Conservation (phyloP, 1,284 basidiomycete genomes). For the Stygiomarasmius scandens region DNA sequence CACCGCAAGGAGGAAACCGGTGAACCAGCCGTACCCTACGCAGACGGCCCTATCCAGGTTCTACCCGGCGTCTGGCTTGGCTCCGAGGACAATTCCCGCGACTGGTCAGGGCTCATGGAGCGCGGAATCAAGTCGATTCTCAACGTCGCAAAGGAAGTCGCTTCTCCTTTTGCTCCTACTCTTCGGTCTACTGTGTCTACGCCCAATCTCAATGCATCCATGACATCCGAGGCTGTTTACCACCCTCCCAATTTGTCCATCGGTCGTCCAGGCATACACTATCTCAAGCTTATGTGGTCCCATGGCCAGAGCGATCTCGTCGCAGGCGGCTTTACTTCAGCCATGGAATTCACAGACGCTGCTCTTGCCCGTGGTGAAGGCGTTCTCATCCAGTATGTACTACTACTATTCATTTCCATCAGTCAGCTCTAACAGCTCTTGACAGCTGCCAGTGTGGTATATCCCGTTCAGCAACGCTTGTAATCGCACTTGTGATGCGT, state of each 20-base stretch:
- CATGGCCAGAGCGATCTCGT: conserved; percentile 92
- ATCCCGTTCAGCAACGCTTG: conserved; percentile 90
- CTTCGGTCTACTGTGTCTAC: conserved; percentile 66
- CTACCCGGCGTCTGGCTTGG: conserved; percentile 92
- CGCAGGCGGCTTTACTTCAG: conserved; percentile 72
- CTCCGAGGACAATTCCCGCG: conserved; percentile 89
- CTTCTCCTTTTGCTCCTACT: conserved; percentile 67
- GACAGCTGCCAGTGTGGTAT: conserved; percentile 94
- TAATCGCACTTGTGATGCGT: conserved; percentile 95
- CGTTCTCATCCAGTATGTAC: conserved; percentile 84
- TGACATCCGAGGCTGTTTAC: conserved; percentile 49
- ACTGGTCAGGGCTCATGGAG: conserved; percentile 72
- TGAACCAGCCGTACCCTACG: conserved; percentile 70
- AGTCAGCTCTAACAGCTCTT: conserved; percentile 21
- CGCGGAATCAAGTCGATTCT: conserved; percentile 82
- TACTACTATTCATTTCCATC: conserved; percentile 18
- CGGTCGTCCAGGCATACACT: conserved; percentile 80
- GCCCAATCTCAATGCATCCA: conserved; percentile 57
- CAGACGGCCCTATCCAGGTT: conserved; percentile 86
- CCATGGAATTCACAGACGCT: conserved; percentile 81
- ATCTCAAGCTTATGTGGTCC: conserved; percentile 93
- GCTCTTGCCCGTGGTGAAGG: conserved; percentile 75
- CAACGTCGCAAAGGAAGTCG: conserved; percentile 95
- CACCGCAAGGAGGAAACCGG: conserved; percentile 71
- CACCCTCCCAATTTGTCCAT: conserved; percentile 64